These are phyloP conservation scores for Paulownia fortunei DNA, from an alignment of 257 asterid species.

Conservation along the genomic window DNA sequence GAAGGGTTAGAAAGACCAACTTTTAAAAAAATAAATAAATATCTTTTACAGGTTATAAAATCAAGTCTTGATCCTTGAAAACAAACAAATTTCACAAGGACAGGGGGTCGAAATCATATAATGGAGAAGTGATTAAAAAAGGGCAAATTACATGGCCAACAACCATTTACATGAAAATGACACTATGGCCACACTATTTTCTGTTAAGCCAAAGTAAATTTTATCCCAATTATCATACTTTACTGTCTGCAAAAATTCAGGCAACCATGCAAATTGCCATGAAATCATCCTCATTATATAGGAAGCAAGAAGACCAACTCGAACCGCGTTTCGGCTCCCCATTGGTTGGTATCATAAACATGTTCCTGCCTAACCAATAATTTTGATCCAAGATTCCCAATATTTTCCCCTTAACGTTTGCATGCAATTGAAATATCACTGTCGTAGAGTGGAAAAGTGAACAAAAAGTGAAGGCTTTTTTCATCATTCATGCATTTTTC, in stretches of 20 bases:
- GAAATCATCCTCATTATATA: constrained; percentile 37
- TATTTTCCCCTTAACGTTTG: constrained; percentile 7
- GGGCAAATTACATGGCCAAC: constrained; percentile 6
- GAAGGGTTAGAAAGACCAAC: too few species aligned
- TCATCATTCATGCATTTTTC: constrained; percentile 34
- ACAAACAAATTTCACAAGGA: not conserved
- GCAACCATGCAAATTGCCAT: constrained; percentile 40
- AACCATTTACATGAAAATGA: constrained; percentile 9
- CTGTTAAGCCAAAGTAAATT: constrained; percentile 5
- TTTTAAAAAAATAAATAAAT: too few species aligned
- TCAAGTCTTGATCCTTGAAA: not conserved
- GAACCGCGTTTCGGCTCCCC: constrained; percentile 27
- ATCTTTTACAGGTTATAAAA: too few species aligned
- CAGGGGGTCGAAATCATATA: not conserved
- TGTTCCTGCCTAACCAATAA: constrained; percentile 38
- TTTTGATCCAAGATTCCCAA: constrained; percentile 11
- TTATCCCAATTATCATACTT: constrained; percentile 24
- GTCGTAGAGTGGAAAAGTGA: constrained; percentile 42
- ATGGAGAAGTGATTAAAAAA: not conserved
- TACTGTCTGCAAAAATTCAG: constrained; percentile 42
- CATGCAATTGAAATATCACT: constrained; percentile 45
- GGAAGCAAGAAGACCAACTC: constrained; percentile 36
- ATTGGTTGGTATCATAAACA: constrained; percentile 21
- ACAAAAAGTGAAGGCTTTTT: constrained; percentile 15
- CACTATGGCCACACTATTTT: constrained; percentile 9